These are phyloP conservation scores for Cenchrus americanus DNA, from an alignment of 176 grass and related monocot genomes.

Conservation along the genomic window DNA sequence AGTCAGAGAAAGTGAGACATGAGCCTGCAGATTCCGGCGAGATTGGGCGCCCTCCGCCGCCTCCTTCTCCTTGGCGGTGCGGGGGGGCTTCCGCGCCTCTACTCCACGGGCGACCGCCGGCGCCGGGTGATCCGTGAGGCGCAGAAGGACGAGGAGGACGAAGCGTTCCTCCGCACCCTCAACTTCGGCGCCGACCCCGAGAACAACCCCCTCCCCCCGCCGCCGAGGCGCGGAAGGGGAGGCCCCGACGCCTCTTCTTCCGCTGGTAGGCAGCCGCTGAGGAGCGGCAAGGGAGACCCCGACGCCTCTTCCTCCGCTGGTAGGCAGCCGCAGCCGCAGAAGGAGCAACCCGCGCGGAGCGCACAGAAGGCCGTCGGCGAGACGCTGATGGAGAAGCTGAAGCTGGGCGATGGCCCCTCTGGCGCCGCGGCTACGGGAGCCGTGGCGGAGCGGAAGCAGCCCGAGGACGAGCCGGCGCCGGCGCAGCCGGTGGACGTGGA, in stretches of 20 bases:
- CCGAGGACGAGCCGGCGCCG: not conserved
- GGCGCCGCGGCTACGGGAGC: not conserved
- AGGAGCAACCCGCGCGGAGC: constrained; percentile 24
- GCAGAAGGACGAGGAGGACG: constrained; percentile 60
- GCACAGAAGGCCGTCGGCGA: constrained; percentile 52
- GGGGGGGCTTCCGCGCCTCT: not conserved
- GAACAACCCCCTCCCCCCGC: constrained; percentile 44
- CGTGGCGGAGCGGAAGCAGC: constrained; percentile 6
- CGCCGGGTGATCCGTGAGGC: constrained; percentile 52
- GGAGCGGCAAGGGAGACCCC: not conserved
- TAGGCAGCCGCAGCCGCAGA: constrained; percentile 3
- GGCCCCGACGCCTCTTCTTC: constrained; percentile 22
- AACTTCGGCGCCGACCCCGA: constrained; percentile 58
- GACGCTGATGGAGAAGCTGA: constrained; percentile 75
- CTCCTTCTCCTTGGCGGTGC: constrained; percentile 15
- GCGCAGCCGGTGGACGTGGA: constrained; percentile 60
- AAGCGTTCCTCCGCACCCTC: constrained; percentile 65
- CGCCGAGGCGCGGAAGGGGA: not conserved
- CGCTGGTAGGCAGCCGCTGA: not conserved
- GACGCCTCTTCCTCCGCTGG: constrained; percentile 14
- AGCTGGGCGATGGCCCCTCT: constrained; percentile 40
- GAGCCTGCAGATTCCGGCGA: constrained; percentile 52
- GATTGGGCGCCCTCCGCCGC: constrained; percentile 27
- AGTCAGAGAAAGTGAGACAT: constrained; percentile 23
- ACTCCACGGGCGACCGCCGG: constrained; percentile 49